phyloP scores from a whole-genome alignment of 2,329 filamentous ascomycete species.

The Remersonia thermophila region DNA sequence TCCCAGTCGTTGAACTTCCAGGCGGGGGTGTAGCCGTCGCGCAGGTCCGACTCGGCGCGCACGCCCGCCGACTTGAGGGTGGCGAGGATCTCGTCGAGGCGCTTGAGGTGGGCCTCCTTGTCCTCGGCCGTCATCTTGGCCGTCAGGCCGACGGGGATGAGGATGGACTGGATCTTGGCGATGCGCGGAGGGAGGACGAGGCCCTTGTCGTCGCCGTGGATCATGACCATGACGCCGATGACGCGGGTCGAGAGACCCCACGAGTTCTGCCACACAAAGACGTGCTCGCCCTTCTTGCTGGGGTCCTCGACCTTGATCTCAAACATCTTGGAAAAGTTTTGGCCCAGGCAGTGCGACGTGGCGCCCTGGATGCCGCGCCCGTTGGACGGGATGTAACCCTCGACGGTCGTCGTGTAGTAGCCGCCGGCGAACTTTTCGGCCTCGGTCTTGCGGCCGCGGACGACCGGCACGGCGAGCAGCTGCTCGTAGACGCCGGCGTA shows the following conservation, averaged over 20 bases:
- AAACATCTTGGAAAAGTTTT: slow-evolving; percentile 99
- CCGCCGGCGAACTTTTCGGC: slow-evolving; percentile 98
- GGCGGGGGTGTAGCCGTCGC: slow-evolving; percentile 85
- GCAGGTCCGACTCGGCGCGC: slow-evolving; percentile 67
- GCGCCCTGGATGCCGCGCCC: slow-evolving; percentile 94
- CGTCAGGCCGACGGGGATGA: slow-evolving; percentile 87
- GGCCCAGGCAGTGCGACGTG: slow-evolving; percentile 86
- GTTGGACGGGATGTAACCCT: slow-evolving; percentile 92
- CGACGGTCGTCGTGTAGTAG: slow-evolving; percentile 91
- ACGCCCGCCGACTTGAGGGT: slow-evolving; percentile 62
- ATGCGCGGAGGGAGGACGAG: slow-evolving; percentile 86
- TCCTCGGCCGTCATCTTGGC: slow-evolving; percentile 77
- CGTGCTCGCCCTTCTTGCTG: slow-evolving; percentile 60
- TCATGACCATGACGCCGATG: slow-evolving; percentile 98
- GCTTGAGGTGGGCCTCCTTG: slow-evolving; percentile 59
- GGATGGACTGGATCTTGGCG: slow-evolving; percentile 70
- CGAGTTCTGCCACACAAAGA: slow-evolving; percentile 96
- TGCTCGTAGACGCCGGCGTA: slow-evolving; percentile 90
- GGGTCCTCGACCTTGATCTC: slow-evolving; percentile 96
- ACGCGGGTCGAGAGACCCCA: slow-evolving; percentile 97
- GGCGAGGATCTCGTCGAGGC: slow-evolving; percentile 56
- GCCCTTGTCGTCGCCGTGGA: slow-evolving; percentile 91
- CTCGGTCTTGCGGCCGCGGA: slow-evolving; percentile 88
- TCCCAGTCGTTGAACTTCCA: slow-evolving; percentile 99
- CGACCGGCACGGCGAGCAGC: slow-evolving; percentile 85